These are phyloP conservation scores for Pichia sp. DNA, from an alignment of 1,139 yeast species.

Conservation along the genomic window DNA sequence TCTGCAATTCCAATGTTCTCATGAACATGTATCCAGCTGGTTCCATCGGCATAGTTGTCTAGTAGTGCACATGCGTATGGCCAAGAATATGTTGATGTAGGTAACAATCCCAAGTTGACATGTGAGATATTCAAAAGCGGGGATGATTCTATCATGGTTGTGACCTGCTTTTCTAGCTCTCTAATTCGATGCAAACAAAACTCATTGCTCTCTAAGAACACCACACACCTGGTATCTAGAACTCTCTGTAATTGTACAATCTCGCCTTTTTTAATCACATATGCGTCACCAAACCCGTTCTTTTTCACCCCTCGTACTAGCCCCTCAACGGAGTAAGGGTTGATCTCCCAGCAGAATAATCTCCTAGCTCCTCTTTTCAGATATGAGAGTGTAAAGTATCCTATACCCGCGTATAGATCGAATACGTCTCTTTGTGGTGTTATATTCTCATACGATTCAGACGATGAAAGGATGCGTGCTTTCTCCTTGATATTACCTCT, in stretches of 20 bases:
- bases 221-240: conserved; percentile 27
- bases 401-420: conserved; percentile 81
- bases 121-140: conserved; percentile 38
- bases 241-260: conserved; percentile 21
- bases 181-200: conserved; percentile 37
- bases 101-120: conserved; percentile 71
- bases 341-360: conserved; percentile 75
- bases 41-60: conserved; percentile 5
- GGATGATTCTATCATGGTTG: conserved; percentile 1
- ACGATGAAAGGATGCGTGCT: conserved; percentile 46
- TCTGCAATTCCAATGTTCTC: conserved; percentile 56
- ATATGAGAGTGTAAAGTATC: conserved; percentile 74
- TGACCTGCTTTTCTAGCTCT: too few relatives aligned
- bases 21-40: conserved; percentile 53
- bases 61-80: conserved; percentile 32
- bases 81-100: conserved; percentile 64
- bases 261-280: conserved; percentile 30
- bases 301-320: conserved; percentile 45
- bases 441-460: conserved; percentile 24
- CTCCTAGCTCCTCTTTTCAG: conserved; percentile 44
- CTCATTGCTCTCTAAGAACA: conserved; percentile 61
- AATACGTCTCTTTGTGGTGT: conserved; percentile 31
- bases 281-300: conserved; percentile 36
- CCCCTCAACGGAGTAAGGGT: conserved; percentile 81
- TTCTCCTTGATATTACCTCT: conserved; percentile 87